A percentile compares a stretch with the other conserved stretches of the same genome.
phyloP scores from a whole-genome alignment of 208 protist genomes.

The Acanthamoeba castellanii region DNA sequence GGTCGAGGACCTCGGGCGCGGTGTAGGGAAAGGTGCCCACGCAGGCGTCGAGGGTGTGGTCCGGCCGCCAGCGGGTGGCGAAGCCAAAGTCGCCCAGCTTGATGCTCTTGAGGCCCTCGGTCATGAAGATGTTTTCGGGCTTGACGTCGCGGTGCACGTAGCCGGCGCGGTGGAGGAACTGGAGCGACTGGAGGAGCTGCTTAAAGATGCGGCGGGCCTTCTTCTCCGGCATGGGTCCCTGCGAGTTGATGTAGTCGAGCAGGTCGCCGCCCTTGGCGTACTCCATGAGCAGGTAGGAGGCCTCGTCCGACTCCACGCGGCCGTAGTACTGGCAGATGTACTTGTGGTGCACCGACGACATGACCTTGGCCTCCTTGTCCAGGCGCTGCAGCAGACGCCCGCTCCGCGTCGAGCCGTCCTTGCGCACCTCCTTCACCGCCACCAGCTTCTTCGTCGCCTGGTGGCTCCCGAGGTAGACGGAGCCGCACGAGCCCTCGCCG shows the following conservation, averaged over 20 bases:
- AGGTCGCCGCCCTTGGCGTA: slow-evolving; percentile 60
- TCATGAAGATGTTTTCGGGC: slow-evolving; percentile 54
- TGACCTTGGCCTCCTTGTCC: slow-evolving; percentile 60
- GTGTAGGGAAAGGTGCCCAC: slow-evolving; percentile 64
- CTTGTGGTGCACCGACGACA: slow-evolving; percentile 14
- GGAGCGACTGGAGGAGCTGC: slow-evolving; percentile 32
- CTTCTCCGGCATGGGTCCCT: slow-evolving; percentile 7
- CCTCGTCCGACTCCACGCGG: slow-evolving; percentile 37
- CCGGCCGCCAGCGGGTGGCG: slow-evolving; percentile 9
- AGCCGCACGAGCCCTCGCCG: slow-evolving; percentile 39
- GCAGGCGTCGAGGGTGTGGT: slow-evolving; percentile 22
- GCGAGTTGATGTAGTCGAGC: slow-evolving; percentile 42
- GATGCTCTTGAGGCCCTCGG: background rate
- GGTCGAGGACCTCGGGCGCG: slow-evolving; percentile 65
- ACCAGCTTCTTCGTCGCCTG: background rate
- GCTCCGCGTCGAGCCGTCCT: slow-evolving; percentile 19
- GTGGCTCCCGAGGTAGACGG: slow-evolving; percentile 55
- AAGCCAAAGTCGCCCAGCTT: slow-evolving; percentile 65
- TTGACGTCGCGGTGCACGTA: slow-evolving; percentile 62
- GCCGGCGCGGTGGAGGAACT: slow-evolving; percentile 12
- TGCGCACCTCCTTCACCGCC: slow-evolving; percentile 58
- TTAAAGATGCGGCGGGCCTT: slow-evolving; percentile 41
- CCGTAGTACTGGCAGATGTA: slow-evolving; percentile 52
- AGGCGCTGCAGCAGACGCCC: background rate
- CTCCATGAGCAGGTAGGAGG: slow-evolving; percentile 49